Base-by-base conservation (phyloP, 768 basidiomycete genomes). In the Mycena capillaripes region DNA sequence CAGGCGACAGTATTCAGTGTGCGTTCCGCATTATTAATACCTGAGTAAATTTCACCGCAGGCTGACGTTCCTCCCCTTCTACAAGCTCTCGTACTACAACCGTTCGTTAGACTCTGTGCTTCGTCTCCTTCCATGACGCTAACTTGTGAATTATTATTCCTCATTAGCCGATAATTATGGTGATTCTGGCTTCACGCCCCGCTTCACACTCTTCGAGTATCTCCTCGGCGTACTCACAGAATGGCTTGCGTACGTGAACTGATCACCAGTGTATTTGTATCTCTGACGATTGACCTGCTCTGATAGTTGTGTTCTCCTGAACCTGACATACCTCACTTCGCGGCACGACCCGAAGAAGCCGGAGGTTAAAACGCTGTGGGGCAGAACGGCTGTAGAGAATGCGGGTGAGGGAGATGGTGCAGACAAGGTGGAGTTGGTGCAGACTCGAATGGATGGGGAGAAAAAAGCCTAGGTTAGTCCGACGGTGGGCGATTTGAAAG, bases 51-150 rank as follows among this genome's bases (percentile, higher is more conserved):
- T 21, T 21, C n/a, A n/a, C n/a, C n/a, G n/a, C 19, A n/a, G 16
- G 9, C 25, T 29, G 25, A 58, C 48, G 6, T 32, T 32, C 19
- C 30, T 34, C 21, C 19, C 25, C 6, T 27, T 12, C 10, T 23
- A 19, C 42, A 73, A 71, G 52, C 55, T 77, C 17, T 77, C 76
- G 0, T 78, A 78, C 57, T 77, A 72, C 34, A 78, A 78, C 32
- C 73, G 75, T 78, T 19, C 34, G 77, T 61, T 29, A 17, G 19
- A 1, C 7, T 30, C n/a, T 21, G 32, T 23, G 46, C 5, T 0
- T 11, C 0, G 1, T 19, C 23, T 40, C 40, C 16, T 19, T n/a
- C n/a, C n/a, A n/a, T n/a, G n/a, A n/a, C n/a, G n/a, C n/a, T n/a
- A 6, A 16, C 14, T 5, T 21, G 27, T 10, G 58, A 1, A 44